Evolutionary conservation across 2,329 filamentous ascomycete species (phyloP), one percentile per base, ranked within the genome.

Genomic region (Colletotrichum cuscutae): DNA sequence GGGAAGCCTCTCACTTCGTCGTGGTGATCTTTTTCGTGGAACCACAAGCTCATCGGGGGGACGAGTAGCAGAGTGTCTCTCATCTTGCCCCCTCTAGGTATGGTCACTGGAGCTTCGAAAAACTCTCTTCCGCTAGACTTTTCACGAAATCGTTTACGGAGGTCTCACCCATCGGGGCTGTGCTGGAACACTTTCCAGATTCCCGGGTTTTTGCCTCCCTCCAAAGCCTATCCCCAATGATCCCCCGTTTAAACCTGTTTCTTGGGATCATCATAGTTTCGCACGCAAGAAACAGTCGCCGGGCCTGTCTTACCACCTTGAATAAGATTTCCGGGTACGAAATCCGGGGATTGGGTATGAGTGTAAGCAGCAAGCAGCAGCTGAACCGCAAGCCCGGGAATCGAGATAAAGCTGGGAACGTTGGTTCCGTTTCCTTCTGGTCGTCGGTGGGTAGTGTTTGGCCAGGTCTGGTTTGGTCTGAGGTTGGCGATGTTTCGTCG

Each of bases 261-360:
- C 30, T 37, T 56, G 61, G 61, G 61, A 64, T 37, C 42, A n/a
- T 9, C 12, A 7, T 63, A 46, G 46, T 56, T 64, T 54, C 61
- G 49, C 49, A 64, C 61, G 60, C 53, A 63, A 63, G 42, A 63
- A 63, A 52, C 60, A 64, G 61, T 56, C 61, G 32, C 28, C 28
- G 49, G 60, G 13, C 26, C 32, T 63, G 60, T 63, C 60, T 63
- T 53, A 63, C 60, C 28, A 30, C 19, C n/a, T 35, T 19, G 13
- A 8, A 63, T 37, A 32, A 63, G 42, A 32, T 37, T 19, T 32
- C 7, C 42, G 42, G 42, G 42, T 22, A 35, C 28, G 52, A 19
- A 30, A 24, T 52, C 60, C 60, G 42, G n/a, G 46, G 13, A 52
- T 15, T 24, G 13, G 60, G 60, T 52, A 49, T 63, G 52, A 63